Percentiles rank a stretch among this genome's conserved stretches.
Conservation (phyloP, 306 rosid species). For the Senna tora region DNA sequence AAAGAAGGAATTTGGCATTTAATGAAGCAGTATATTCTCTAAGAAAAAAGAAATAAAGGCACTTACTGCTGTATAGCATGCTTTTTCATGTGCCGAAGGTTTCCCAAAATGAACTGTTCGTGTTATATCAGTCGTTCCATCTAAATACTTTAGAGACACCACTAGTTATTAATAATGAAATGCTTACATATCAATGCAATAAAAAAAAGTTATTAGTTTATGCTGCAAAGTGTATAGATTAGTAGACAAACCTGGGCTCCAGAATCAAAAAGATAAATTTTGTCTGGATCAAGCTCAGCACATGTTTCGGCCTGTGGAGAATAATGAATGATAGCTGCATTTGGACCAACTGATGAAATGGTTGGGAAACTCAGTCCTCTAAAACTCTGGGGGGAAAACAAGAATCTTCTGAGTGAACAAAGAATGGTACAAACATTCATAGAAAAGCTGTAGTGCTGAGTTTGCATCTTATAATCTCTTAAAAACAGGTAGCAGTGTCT, state of each 20-base stretch:
- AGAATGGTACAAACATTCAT: constrained; percentile 13
- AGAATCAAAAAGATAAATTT: constrained; percentile 93
- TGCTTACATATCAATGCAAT: constrained; percentile 16
- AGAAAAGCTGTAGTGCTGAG: neutral
- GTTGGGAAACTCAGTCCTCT: constrained; percentile 97
- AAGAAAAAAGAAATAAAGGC: constrained; percentile 29
- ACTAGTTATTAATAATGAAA: constrained; percentile 37
- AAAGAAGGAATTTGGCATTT: constrained; percentile 20
- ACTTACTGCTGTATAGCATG: constrained; percentile 91
- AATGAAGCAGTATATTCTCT: constrained; percentile 3
- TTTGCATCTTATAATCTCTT: constrained; percentile 12
- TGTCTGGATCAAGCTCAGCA: constrained; percentile 86
- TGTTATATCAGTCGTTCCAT: constrained; percentile 98
- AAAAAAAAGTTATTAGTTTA: neutral
- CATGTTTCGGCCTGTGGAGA: constrained; percentile 76
- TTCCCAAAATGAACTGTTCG: constrained; percentile 96
- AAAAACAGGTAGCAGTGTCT: constrained; percentile 1
- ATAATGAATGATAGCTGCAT: constrained; percentile 97
- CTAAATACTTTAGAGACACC: constrained; percentile 73
- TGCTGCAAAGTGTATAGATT: constrained; percentile 18
- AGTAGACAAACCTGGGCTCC: constrained; percentile 87
- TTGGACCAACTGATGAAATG: constrained; percentile 95
- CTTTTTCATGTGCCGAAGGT: constrained; percentile 87
- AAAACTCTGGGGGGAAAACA: constrained; percentile 61
- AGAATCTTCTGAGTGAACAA: constrained; percentile 20